Evolutionary conservation across 441 rosid genomes (phyloP).

Genomic region (Euphorbia celastroides): DNA sequence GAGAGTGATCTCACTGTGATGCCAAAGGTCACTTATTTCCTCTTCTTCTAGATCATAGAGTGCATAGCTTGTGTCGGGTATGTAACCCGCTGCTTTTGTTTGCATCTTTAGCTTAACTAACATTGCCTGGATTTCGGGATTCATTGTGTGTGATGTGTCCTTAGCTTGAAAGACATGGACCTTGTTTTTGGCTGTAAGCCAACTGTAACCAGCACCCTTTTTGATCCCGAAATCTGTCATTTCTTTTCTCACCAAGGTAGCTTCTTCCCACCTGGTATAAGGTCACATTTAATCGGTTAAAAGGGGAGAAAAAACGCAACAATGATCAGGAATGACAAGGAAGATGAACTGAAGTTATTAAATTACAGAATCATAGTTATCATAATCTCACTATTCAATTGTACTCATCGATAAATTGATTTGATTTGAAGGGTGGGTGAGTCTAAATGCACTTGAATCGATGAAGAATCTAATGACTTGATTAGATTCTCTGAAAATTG

Average conservation of each 20-base stretch:
- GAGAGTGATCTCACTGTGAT: constrained; percentile 81
- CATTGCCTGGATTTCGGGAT: constrained; percentile 56
- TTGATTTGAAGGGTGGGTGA: too few species aligned
- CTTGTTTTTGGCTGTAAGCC: constrained; percentile 65
- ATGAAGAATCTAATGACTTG: too few species aligned
- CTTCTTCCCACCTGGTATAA: constrained; percentile 77
- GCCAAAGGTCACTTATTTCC: constrained; percentile 57
- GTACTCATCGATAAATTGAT: too few species aligned
- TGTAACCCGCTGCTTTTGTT: constrained; percentile 67
- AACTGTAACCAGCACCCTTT: constrained; percentile 81
- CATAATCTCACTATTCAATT: too few species aligned
- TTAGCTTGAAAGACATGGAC: constrained; percentile 83
- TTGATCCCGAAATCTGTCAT: constrained; percentile 69
- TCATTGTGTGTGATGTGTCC: constrained; percentile 62
- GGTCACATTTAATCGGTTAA: constrained; percentile 5
- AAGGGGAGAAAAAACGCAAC: background rate
- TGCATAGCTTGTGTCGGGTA: constrained; percentile 53
- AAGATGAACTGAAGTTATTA: too few species aligned
- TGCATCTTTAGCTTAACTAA: constrained; percentile 42
- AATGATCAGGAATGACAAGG: background rate
- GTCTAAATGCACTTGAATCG: too few species aligned
- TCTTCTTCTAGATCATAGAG: constrained; percentile 86
- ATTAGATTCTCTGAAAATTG: too few species aligned
- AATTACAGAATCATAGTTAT: too few species aligned
- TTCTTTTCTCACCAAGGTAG: constrained; percentile 57